Conservation (phyloP, 2,329 filamentous ascomycete species). For the Sporothrix globosa region DNA sequence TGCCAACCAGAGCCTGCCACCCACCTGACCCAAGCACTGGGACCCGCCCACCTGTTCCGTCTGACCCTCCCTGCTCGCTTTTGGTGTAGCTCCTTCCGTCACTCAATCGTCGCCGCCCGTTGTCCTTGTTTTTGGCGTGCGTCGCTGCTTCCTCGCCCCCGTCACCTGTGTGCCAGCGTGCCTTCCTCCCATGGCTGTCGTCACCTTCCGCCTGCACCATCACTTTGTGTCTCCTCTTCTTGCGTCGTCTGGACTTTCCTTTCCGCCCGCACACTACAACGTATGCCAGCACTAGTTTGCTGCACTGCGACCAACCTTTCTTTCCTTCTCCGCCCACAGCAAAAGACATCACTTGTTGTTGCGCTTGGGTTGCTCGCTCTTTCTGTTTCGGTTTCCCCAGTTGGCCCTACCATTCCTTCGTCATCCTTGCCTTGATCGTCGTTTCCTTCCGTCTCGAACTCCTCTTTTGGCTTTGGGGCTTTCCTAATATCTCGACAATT, state of each 20-base stretch:
- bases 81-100: constrained; percentile 20
- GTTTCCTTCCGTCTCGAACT: neutral
- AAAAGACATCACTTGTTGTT: constrained; percentile 4
- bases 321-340: neutral
- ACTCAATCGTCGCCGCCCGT: constrained; percentile 18
- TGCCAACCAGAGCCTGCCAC: constrained; percentile 14
- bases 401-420: constrained; percentile 15
- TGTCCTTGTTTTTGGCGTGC: constrained; percentile 8
- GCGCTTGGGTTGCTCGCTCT: neutral
- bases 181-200: neutral
- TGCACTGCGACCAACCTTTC: constrained; percentile 22
- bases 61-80: constrained; percentile 24
- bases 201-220: neutral
- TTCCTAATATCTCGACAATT: constrained; percentile 8
- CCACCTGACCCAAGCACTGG: neutral
- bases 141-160: neutral
- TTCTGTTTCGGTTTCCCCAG: constrained; percentile 9
- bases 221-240: neutral
- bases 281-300: constrained; percentile 22
- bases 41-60: constrained; percentile 25
- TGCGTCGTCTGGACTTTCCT: constrained; percentile 10
- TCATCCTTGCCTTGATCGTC: constrained; percentile 9
- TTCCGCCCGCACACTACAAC: neutral
- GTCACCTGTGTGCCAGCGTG: neutral
- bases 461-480: neutral